Conservation (phyloP, 441 rosid genomes). For the Arabidopsis hybrid region DNA sequence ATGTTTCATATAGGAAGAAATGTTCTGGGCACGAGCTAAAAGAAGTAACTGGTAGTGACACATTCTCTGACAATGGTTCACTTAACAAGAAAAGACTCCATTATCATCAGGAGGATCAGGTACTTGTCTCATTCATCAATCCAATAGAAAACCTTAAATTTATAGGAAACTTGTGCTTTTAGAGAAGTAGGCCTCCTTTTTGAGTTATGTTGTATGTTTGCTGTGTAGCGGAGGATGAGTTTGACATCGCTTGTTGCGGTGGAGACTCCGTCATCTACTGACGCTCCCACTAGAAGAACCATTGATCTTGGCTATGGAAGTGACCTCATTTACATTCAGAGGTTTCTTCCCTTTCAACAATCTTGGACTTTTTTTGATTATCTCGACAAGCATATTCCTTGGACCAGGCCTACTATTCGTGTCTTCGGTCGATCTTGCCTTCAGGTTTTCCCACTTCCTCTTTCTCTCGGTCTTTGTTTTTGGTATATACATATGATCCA, state of each 20-base stretch:
- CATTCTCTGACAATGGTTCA: constrained; percentile 46
- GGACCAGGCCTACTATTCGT: constrained; percentile 84
- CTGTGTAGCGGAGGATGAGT: constrained; percentile 36
- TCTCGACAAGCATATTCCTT: constrained; percentile 74
- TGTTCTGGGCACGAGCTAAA: constrained; percentile 58
- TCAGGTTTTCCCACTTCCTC: constrained; percentile 54
- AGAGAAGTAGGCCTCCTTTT: not conserved
- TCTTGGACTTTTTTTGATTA: constrained; percentile 73
- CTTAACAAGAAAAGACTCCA: constrained; percentile 49
- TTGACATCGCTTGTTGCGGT: constrained; percentile 22
- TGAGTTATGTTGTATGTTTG: constrained; percentile 7
- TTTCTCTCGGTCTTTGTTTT: not conserved
- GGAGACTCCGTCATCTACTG: not conserved
- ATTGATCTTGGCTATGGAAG: constrained; percentile 80
- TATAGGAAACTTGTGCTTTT: too few relatives aligned
- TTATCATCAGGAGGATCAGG: constrained; percentile 53
- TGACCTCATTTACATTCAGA: constrained; percentile 60
- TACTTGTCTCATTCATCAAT: not conserved
- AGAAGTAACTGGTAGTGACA: constrained; percentile 57
- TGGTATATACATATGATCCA: not conserved
- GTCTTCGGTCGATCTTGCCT: constrained; percentile 80
- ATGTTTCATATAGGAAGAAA: constrained; percentile 52
- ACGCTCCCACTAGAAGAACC: constrained; percentile 44
- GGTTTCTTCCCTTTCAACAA: constrained; percentile 54
- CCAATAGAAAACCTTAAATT: not conserved